Percentiles rank a stretch among this genome's conserved stretches.
phyloP scores from a whole-genome alignment of 768 basidiomycete species.

The Vishniacozyma victoriae region DNA sequence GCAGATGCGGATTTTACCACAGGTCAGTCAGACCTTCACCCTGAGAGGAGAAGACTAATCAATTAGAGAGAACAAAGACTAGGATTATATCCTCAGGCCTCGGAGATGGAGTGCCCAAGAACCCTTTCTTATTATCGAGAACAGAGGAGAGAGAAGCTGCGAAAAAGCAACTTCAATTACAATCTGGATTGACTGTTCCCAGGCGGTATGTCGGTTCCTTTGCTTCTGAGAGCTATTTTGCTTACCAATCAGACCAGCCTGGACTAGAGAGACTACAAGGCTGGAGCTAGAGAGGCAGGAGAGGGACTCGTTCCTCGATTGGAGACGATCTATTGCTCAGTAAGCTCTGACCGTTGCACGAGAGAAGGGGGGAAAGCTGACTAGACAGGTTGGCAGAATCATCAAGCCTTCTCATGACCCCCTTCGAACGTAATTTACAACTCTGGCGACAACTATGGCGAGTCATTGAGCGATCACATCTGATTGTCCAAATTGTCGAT shows the following conservation, averaged over 20 bases:
- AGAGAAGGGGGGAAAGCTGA: neutral
- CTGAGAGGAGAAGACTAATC: neutral
- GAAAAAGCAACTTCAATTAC: constrained; percentile 69
- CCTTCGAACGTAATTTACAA: constrained; percentile 96
- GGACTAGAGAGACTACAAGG: constrained; percentile 74
- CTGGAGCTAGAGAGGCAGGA: constrained; percentile 81
- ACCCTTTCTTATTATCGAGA: constrained; percentile 77
- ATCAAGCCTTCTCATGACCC: constrained; percentile 81
- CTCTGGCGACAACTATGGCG: constrained; percentile 99
- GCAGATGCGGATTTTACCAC: constrained; percentile 95
- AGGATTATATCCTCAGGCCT: constrained; percentile 47
- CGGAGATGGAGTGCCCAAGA: constrained; percentile 50
- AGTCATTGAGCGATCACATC: constrained; percentile 89
- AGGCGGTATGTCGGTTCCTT: constrained; percentile 48
- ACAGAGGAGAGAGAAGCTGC: constrained; percentile 72
- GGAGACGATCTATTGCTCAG: constrained; percentile 88
- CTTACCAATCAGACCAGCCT: constrained; percentile 65
- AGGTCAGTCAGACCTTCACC: constrained; percentile 53
- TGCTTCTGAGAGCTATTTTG: neutral
- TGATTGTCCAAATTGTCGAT: constrained; percentile 95
- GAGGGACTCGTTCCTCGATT: constrained; percentile 81
- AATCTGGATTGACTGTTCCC: constrained; percentile 72
- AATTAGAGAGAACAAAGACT: constrained; percentile 48
- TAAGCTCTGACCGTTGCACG: constrained; percentile 51
- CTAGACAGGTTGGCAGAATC: constrained; percentile 71